Conservation (phyloP, 116 monocot species). For the Papilionanthe hybrid region DNA sequence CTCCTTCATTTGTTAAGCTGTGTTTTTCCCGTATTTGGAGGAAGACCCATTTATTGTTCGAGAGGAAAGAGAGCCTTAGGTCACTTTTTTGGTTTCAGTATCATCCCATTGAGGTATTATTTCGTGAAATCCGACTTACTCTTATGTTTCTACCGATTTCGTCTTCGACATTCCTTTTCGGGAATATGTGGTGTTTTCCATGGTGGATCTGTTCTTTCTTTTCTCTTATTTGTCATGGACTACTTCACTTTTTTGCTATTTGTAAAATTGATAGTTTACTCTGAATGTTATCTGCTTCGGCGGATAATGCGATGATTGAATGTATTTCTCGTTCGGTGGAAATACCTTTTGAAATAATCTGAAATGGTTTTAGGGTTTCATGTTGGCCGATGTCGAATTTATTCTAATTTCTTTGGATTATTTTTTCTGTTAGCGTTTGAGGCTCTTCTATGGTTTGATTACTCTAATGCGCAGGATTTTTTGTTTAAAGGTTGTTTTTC, state of each 20-base stretch:
- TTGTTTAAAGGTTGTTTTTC: background rate
- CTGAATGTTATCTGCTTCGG: background rate
- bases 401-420: background rate
- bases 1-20: background rate
- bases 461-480: background rate
- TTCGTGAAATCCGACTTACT: background rate
- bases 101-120: constrained; percentile 3
- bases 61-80: background rate
- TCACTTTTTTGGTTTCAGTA: background rate
- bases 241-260: background rate
- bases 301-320: background rate
- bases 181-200: background rate
- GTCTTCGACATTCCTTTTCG: background rate
- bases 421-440: background rate
- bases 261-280: background rate
- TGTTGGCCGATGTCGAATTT: background rate
- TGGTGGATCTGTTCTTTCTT: background rate
- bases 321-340: background rate
- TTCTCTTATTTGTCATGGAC: background rate
- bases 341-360: background rate
- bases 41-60: constrained; percentile 1
- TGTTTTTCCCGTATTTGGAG: background rate
- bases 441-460: background rate
- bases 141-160: background rate
- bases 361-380: background rate